These are phyloP conservation scores for Diaporthe ampelina DNA, from an alignment of 2,329 filamentous ascomycete genomes.

Conservation along the genomic window DNA sequence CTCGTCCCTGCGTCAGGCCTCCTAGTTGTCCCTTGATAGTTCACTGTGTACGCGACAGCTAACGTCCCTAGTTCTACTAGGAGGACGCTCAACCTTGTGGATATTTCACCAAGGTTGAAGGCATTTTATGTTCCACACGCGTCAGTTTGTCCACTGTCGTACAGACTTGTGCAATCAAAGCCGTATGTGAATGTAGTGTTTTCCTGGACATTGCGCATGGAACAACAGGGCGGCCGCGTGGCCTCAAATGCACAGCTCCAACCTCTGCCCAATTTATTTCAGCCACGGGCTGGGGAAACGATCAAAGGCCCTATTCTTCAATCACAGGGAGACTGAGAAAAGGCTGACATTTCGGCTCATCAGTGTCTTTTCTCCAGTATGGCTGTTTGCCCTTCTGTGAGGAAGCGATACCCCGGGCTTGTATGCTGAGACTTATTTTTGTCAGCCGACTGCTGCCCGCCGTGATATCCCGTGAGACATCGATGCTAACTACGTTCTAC, in stretches of 20 bases:
- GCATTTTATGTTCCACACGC: not conserved
- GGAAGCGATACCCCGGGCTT: not conserved
- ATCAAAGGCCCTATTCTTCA: not conserved
- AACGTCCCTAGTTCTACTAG: no score
- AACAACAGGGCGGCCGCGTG: not conserved
- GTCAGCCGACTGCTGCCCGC: not conserved
- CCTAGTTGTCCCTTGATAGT: not conserved
- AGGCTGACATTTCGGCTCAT: not conserved
- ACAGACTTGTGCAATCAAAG: not conserved
- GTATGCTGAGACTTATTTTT: not conserved
- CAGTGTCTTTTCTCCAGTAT: not conserved
- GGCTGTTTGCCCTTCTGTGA: not conserved
- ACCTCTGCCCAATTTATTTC: not conserved
- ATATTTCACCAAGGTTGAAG: not conserved
- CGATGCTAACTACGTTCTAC: not conserved
- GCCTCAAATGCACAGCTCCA: not conserved
- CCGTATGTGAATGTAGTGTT: not conserved
- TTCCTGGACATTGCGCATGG: not conserved
- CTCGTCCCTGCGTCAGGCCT: not conserved
- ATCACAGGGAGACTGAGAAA: not conserved
- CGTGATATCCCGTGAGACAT: not conserved
- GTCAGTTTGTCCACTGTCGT: not conserved
- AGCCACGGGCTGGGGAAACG: not conserved
- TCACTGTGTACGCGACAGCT: no score
- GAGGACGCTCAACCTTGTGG: not conserved